Percentiles rank a stretch among this genome's conserved stretches.
These are phyloP conservation scores for Beauveria pseudobassiana DNA, from an alignment of 2,329 filamentous ascomycete species.

Conservation along the genomic window DNA sequence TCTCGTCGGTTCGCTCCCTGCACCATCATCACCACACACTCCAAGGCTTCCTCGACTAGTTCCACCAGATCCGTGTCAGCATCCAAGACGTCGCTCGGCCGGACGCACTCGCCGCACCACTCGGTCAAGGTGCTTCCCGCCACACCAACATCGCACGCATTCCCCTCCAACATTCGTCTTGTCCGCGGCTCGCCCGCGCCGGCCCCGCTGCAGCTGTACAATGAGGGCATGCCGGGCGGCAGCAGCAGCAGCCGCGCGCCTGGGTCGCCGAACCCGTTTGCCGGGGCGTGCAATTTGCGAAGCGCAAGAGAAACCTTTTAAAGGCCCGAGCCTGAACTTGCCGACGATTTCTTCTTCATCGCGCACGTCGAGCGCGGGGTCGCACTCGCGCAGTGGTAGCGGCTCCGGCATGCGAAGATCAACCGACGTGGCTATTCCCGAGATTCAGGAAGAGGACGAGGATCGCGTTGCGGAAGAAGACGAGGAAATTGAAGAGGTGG, in stretches of 20 bases:
- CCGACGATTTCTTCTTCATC: conserved; percentile 28
- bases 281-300: conserved; percentile 68
- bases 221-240: conserved; percentile 47
- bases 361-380: conserved; percentile 23
- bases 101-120: conserved; percentile 71
- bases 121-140: conserved; percentile 94
- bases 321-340: conserved; percentile 60
- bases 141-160: conserved; percentile 66
- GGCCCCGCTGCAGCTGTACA: conserved; percentile 41
- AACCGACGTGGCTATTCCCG: conserved; percentile 60
- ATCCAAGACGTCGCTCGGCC: conserved; percentile 57
- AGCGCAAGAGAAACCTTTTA: conserved; percentile 72
- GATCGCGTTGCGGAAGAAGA: conserved; percentile 41
- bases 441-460: conserved; percentile 52
- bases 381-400: conserved; percentile 53
- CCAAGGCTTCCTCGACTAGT: conserved; percentile 89
- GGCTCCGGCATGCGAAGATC: conserved; percentile 56
- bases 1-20: conserved; percentile 87
- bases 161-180: conserved; percentile 80
- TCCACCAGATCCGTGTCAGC: conserved; percentile 68
- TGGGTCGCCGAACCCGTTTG: conserved; percentile 51
- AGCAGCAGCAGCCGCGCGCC: conserved; percentile 28
- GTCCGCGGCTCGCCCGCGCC: conserved; percentile 53
- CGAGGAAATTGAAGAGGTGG: conserved; percentile 50
- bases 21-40: conserved; percentile 81